Conservation (phyloP, 169 alveolate genomes). For the Perkinsus chesapeaki region DNA sequence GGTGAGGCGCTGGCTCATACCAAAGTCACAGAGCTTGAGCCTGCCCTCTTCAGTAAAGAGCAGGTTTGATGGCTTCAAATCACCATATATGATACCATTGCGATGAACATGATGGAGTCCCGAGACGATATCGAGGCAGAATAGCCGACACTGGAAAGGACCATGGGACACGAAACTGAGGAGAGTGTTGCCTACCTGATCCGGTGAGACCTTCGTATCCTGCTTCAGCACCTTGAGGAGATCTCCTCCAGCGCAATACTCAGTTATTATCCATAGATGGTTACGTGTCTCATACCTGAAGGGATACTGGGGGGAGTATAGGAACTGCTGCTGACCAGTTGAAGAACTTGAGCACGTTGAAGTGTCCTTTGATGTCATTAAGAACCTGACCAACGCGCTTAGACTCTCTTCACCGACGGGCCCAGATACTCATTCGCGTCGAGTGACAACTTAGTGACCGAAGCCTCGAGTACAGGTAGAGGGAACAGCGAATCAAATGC, state of each 20-base stretch:
- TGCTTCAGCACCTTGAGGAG: slow-evolving; percentile 56
- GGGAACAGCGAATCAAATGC: no score
- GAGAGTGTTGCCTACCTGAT: slow-evolving; percentile 6
- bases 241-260: slow-evolving; percentile 80
- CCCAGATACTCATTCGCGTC: no score
- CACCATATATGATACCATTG: slow-evolving; percentile 68
- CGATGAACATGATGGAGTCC: slow-evolving; percentile 63
- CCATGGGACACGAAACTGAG: neutral
- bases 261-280: slow-evolving; percentile 75
- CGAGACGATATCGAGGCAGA: slow-evolving; percentile 43
- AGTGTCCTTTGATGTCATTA: slow-evolving; percentile 24
- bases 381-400: slow-evolving; percentile 37
- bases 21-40: slow-evolving; percentile 71
- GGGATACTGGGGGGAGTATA: no score
- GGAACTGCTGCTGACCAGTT: neutral
- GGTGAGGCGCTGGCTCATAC: slow-evolving; percentile 40
- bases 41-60: slow-evolving; percentile 70
- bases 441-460: no score
- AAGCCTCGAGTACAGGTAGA: neutral
- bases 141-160: neutral
- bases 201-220: slow-evolving; percentile 54
- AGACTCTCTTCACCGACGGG: neutral
- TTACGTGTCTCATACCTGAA: slow-evolving; percentile 74
- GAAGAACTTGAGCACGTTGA: slow-evolving; percentile 52
- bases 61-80: slow-evolving; percentile 75